Percentiles rank a stretch among this genome's conserved stretches.
Evolutionary conservation across 345 rosid species (phyloP).

Genomic region (Microthlaspi erraticum): DNA sequence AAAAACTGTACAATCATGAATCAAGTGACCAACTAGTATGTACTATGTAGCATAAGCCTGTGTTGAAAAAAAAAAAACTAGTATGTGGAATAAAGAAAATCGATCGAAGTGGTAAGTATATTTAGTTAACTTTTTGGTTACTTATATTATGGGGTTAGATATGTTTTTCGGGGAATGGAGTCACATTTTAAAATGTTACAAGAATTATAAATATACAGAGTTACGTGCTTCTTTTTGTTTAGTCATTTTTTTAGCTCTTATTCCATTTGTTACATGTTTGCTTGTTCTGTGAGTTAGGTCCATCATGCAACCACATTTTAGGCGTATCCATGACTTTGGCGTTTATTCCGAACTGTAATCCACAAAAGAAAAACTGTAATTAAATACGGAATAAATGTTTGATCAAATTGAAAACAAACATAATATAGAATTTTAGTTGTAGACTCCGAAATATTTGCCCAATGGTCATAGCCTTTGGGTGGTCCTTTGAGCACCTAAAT

Average conservation of each 20-base stretch:
- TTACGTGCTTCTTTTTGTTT: neutral
- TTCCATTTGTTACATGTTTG: neutral
- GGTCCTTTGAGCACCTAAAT: neutral
- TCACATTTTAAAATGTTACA: neutral
- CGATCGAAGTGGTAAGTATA: too few species aligned
- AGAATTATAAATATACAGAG: neutral
- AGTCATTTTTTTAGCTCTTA: neutral
- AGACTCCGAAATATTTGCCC: neutral
- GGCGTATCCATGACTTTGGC: conserved; percentile 13
- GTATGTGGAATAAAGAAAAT: too few species aligned
- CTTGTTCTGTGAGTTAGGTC: conserved; percentile 1
- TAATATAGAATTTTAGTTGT: neutral
- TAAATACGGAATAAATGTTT: neutral
- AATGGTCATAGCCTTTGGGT: conserved; percentile 15
- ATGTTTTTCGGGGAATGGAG: too few species aligned
- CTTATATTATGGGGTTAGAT: too few species aligned
- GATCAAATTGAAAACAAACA: neutral
- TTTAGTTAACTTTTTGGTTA: too few species aligned
- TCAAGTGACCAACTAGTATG: too few species aligned
- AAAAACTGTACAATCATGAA: too few species aligned
- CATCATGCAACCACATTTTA: conserved; percentile 9
- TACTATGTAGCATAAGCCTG: too few species aligned
- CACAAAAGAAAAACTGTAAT: neutral
- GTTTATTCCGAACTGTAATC: neutral
- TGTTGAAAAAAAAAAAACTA: too few species aligned